Percentiles rank a stretch among this genome's conserved stretches.
phyloP scores from a whole-genome alignment of 768 basidiomycete genomes.

The Kwoniella botswanensis region DNA sequence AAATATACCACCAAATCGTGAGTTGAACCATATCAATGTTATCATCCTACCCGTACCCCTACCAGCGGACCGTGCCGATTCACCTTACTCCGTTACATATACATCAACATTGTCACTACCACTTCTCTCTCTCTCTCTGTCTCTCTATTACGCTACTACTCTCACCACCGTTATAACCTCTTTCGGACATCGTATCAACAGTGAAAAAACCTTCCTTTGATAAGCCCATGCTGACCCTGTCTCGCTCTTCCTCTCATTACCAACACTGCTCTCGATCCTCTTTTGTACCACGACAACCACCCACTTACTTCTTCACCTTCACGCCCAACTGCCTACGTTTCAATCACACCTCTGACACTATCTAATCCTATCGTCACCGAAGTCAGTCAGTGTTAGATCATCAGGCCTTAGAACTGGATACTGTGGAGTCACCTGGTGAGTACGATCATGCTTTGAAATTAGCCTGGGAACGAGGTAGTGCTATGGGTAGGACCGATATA shows the following conservation, averaged over 20 bases:
- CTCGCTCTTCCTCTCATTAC: not conserved
- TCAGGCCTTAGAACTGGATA: not conserved
- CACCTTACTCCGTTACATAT: not conserved
- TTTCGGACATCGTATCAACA: constrained; percentile 12
- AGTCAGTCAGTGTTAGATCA: too few relatives aligned
- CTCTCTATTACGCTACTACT: not conserved
- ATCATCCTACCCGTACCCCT: not conserved
- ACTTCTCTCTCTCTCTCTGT: not conserved
- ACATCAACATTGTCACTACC: not conserved
- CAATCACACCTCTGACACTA: not conserved
- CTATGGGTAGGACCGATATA: not conserved
- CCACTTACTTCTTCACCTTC: not conserved
- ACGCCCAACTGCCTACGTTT: not conserved
- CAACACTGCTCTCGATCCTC: constrained; percentile 3
- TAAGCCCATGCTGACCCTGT: constrained; percentile 25
- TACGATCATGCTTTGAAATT: not conserved
- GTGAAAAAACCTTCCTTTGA: constrained; percentile 23
- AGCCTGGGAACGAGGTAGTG: not conserved
- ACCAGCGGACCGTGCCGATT: constrained; percentile 6
- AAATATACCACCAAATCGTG: not conserved
- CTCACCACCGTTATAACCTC: not conserved
- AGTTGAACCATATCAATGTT: not conserved
- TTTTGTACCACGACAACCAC: constrained; percentile 1
- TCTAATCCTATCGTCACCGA: not conserved
- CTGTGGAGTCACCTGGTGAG: not conserved